Conservation (phyloP, 176 grass and related monocot species). For the Hyparrhenia diplandra region DNA sequence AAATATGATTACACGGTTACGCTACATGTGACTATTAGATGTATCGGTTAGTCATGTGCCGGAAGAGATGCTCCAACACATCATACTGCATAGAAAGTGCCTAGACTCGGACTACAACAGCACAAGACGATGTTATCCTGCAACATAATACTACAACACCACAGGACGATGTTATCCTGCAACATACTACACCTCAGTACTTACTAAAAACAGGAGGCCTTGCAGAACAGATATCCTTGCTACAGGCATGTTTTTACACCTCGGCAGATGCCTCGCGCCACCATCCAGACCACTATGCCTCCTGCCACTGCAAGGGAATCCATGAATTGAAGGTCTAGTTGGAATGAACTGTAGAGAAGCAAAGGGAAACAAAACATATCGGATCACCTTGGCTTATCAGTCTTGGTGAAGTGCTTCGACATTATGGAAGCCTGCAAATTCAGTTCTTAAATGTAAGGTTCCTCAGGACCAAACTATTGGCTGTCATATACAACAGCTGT, state of each 20-base stretch:
- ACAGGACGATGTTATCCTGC: constrained; percentile 15
- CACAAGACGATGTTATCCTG: constrained; percentile 12
- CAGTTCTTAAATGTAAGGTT: constrained; percentile 26
- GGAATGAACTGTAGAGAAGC: neutral
- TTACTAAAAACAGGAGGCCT: constrained; percentile 10
- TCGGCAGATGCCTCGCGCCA: constrained; percentile 18
- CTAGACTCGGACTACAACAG: constrained; percentile 3
- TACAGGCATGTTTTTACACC: constrained; percentile 4
- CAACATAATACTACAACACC: neutral
- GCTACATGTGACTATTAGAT: constrained; percentile 12
- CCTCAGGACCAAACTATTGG: neutral
- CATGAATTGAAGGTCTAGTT: neutral
- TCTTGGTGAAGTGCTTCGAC: constrained; percentile 88
- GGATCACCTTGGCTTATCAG: constrained; percentile 87
- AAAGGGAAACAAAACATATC: neutral
- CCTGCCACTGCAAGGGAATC: constrained; percentile 3
- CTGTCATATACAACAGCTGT: neutral
- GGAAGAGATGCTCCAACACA: constrained; percentile 39
- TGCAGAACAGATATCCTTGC: neutral
- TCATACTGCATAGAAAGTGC: constrained; percentile 10
- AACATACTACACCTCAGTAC: neutral
- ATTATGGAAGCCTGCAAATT: constrained; percentile 88
- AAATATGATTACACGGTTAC: neutral
- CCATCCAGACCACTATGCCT: constrained; percentile 41
- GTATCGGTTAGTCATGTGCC: constrained; percentile 9